Evolutionary conservation across 2,329 filamentous ascomycete species (phyloP).

Genomic region (Neofusicoccum ribis): DNA sequence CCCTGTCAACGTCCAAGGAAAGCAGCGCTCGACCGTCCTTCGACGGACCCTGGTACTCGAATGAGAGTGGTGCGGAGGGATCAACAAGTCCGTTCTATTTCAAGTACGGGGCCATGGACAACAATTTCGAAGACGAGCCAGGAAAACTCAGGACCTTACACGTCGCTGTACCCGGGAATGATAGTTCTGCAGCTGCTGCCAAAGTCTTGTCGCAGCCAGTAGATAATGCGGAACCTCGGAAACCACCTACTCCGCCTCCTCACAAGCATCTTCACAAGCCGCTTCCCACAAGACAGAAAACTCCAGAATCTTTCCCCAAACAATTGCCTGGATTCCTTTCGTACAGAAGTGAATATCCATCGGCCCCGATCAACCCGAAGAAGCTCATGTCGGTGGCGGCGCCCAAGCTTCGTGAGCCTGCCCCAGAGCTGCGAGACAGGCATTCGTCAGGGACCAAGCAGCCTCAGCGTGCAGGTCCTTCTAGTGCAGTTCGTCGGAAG

Average conservation of each 20-base stretch:
- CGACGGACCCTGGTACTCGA: background rate
- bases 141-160: background rate
- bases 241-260: slow-evolving; percentile 19
- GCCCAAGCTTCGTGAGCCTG: background rate
- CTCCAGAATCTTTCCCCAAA: background rate
- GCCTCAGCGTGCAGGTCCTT: background rate
- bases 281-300: slow-evolving; percentile 10
- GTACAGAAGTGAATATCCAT: slow-evolving; percentile 54
- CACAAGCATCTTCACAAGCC: slow-evolving; percentile 9
- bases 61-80: slow-evolving; percentile 3
- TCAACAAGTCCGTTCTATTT: slow-evolving; percentile 17
- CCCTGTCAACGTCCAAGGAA: background rate
- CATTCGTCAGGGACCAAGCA: background rate
- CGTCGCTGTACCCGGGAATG: background rate
- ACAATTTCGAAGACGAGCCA: background rate
- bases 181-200: background rate
- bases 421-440: too few relatives aligned
- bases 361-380: slow-evolving; percentile 29
- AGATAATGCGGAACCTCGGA: background rate
- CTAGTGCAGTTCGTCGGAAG: background rate
- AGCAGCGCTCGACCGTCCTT: background rate
- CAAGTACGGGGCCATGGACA: slow-evolving; percentile 4
- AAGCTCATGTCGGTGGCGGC: slow-evolving; percentile 22
- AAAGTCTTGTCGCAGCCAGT: background rate
- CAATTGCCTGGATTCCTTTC: slow-evolving; percentile 32